Evolutionary conservation across 2,329 filamentous ascomycete species (phyloP).

Genomic region (Passalora sequoiae): DNA sequence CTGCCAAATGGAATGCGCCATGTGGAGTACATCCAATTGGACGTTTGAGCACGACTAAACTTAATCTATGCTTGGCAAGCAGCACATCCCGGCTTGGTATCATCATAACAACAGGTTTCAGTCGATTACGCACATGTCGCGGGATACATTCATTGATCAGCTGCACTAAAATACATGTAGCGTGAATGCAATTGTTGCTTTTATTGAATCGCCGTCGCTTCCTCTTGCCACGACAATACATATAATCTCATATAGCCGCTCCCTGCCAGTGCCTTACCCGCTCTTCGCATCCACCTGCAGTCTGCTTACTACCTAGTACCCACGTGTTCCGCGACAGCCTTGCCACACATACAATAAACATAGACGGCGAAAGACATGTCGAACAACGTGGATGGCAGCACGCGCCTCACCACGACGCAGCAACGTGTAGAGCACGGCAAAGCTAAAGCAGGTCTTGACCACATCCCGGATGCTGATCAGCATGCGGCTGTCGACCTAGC

Average conservation of each 20-base stretch:
- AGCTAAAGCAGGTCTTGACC: slow-evolving; percentile 8
- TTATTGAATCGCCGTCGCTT: too few species aligned
- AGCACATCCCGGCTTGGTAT: too few species aligned
- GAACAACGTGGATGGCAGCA: neutral
- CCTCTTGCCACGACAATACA: slow-evolving; percentile 4
- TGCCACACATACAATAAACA: too few species aligned
- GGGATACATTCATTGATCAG: neutral
- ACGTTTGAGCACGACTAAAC: too few species aligned
- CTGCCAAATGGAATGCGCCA: too few species aligned
- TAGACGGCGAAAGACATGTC: neutral
- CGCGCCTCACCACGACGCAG: neutral
- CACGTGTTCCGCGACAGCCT: too few species aligned
- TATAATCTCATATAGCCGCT: neutral
- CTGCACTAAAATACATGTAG: too few species aligned
- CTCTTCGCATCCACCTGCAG: neutral
- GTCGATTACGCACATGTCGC: slow-evolving; percentile 4
- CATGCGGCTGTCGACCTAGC: slow-evolving; percentile 7
- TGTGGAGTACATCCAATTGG: too few species aligned
- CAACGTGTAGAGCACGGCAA: neutral
- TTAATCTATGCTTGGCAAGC: too few species aligned
- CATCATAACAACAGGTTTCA: neutral
- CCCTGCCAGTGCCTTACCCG: slow-evolving; percentile 1
- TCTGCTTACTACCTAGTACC: too few species aligned
- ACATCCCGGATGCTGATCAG: slow-evolving; percentile 11
- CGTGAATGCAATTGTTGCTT: too few species aligned